Base-by-base conservation (phyloP, 139 green algal species). In the Bryopsis sp. region DNA sequence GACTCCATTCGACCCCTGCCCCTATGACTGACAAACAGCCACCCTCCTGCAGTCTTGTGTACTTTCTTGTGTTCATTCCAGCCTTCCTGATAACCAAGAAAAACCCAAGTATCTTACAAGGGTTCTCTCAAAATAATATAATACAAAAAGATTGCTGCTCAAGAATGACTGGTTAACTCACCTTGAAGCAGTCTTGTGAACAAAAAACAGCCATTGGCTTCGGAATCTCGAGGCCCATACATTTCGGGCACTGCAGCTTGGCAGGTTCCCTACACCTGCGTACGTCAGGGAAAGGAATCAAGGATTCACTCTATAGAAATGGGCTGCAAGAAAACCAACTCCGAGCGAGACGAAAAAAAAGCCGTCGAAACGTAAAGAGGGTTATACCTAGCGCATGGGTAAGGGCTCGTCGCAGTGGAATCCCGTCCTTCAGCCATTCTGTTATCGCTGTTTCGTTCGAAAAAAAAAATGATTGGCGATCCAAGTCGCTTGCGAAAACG, bases 161-260 rank as follows among this genome's bases (percentile, higher is more conserved):
- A 26, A 19, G 11, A 19, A 11, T 54, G 11, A 11, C 19, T 11
- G 43, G 43, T 35, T 7, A 15, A 47, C 11, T 58, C 24, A 87
- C 86, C 84, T 97, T 97, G 87, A 97, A 97, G 76, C 92, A 98
- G 0, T 95, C 91, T 48, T 98, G 93, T 0, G 81, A 89, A 77
- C 92, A 98, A 73, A 95, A 98, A 2, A 84, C 78, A 38, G 85
- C 83, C 24, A 70, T 38, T 2, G 83, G 74, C 48, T 85, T 85
- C 2, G 90, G 76, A 19, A 97, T 78, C 2, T 79, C 73, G 35
- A 95, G 73, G 48, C 90, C 80, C 22, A 95, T 46, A 73, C 92
- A 98, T 62, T 92, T 95, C 11, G 92, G 92, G 58, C 92, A 97
- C 69, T 95, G 90, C 69, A 97, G 79, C 74, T 87, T 92, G 11